A percentile compares a stretch with the other conserved stretches of the same genome.
These are phyloP conservation scores for Lasiosphaeria miniovina DNA, from an alignment of 495 filamentous ascomycete genomes.

Conservation along the genomic window DNA sequence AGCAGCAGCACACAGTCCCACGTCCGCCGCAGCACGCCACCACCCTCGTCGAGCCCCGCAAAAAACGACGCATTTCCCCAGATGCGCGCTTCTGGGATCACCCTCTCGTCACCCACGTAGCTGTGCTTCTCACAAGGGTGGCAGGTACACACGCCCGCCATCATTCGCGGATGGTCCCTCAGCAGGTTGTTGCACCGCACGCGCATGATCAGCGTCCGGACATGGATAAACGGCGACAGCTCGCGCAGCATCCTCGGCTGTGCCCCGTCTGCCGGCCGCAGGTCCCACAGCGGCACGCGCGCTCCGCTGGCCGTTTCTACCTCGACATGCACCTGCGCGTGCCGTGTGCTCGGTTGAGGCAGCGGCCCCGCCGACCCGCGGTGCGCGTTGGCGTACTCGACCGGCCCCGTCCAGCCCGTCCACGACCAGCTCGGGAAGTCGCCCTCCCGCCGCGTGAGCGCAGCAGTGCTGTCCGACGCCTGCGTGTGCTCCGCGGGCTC, in stretches of 20 bases:
- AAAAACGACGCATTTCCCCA: background rate
- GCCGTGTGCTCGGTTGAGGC: background rate
- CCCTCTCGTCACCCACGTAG: background rate
- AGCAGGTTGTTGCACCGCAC: background rate
- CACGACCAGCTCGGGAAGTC: constrained; percentile 3
- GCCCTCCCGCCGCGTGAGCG: background rate
- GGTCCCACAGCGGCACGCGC: background rate
- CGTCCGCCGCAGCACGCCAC: background rate
- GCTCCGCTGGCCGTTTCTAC: background rate
- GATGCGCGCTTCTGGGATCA: background rate
- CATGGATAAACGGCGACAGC: background rate
- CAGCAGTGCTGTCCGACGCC: background rate
- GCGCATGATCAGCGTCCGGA: background rate
- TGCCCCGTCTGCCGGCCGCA: background rate
- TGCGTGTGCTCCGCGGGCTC: background rate
- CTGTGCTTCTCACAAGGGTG: background rate
- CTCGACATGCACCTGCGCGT: background rate
- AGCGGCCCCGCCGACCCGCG: background rate
- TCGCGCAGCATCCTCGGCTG: background rate
- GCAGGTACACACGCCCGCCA: background rate
- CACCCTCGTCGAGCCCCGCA: background rate
- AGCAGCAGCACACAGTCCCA: constrained; percentile 5
- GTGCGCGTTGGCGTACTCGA: background rate
- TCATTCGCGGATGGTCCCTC: background rate
- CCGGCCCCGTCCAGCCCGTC: background rate